These are phyloP conservation scores for Lasiodiplodia citricola DNA, from an alignment of 2,329 filamentous ascomycete genomes.

Conservation along the genomic window DNA sequence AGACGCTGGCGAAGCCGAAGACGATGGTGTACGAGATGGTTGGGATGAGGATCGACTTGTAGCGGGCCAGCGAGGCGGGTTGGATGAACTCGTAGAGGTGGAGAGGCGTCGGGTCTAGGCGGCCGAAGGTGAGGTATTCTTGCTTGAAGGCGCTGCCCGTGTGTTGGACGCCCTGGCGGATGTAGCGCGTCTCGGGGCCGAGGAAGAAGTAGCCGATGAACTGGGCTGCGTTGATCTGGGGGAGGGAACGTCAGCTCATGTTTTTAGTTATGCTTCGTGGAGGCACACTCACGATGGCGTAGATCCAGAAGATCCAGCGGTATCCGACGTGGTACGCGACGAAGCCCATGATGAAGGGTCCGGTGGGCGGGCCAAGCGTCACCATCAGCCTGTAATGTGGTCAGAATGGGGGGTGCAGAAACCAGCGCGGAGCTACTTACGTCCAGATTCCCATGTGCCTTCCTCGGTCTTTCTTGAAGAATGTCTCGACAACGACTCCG, in stretches of 20 bases:
- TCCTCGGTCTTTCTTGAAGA: conserved; percentile 61
- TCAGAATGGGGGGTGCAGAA: neutral
- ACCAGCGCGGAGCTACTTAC: neutral
- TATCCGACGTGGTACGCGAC: conserved; percentile 60
- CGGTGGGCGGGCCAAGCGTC: conserved; percentile 55
- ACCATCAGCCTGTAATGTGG: conserved; percentile 45
- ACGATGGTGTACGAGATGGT: conserved; percentile 61
- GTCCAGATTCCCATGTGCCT: conserved; percentile 66
- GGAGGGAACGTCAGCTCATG: neutral
- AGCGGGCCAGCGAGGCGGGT: conserved; percentile 54
- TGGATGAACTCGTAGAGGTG: conserved; percentile 57
- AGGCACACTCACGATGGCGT: conserved; percentile 52
- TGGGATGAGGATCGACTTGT: conserved; percentile 57
- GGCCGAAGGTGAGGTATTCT: conserved; percentile 48
- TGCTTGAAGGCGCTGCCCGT: conserved; percentile 50
- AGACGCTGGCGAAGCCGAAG: conserved; percentile 60
- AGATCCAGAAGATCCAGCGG: conserved; percentile 64
- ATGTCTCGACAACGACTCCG: conserved; percentile 63
- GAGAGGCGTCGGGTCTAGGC: conserved; percentile 60
- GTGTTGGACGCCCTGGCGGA: conserved; percentile 47
- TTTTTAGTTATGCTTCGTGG: no score
- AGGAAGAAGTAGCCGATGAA: conserved; percentile 63
- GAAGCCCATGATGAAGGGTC: conserved; percentile 50
- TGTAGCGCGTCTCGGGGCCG: conserved; percentile 62
- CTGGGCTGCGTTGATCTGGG: conserved; percentile 60